Evolutionary conservation across 2,329 filamentous ascomycete genomes (phyloP).

Genomic region (Exutisphaerella laricina): DNA sequence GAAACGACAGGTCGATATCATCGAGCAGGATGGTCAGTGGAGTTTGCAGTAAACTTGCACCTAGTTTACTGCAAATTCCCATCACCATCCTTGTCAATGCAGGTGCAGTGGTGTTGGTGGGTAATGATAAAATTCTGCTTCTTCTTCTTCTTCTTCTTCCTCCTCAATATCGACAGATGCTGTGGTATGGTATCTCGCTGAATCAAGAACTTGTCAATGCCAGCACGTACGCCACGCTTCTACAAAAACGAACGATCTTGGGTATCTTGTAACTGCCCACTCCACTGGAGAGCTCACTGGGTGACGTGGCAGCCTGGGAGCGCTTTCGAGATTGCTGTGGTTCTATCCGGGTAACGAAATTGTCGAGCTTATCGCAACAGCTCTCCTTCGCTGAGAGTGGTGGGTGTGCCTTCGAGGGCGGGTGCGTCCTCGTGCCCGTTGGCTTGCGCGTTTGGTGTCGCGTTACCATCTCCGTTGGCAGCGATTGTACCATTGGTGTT

Average conservation of each 20-base stretch:
- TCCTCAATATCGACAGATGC: slow-evolving; percentile 1
- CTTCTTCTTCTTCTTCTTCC: too few relatives aligned
- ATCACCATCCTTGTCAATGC: too few relatives aligned
- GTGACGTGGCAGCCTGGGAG: too few relatives aligned
- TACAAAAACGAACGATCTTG: too few relatives aligned
- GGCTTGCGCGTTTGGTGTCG: slow-evolving; percentile 4
- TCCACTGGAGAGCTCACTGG: too few relatives aligned
- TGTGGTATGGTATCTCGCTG: slow-evolving; percentile 11
- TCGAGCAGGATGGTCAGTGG: slow-evolving; percentile 61
- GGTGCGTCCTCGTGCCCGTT: slow-evolving; percentile 4
- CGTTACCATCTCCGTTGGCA: slow-evolving; percentile 6
- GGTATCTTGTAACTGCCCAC: too few relatives aligned
- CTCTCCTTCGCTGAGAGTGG: slow-evolving; percentile 1
- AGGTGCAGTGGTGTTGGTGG: too few relatives aligned
- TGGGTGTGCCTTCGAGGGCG: slow-evolving; percentile 6
- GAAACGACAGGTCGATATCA: slow-evolving; percentile 69
- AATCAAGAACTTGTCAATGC: slow-evolving; percentile 1
- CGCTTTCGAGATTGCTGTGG: too few relatives aligned
- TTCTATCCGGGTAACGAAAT: too few relatives aligned
- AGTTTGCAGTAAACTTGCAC: slow-evolving; percentile 48
- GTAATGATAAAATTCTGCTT: too few relatives aligned
- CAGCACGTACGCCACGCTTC: neutral
- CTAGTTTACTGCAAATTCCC: neutral
- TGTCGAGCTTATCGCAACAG: too few relatives aligned
- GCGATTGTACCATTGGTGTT: neutral